phyloP scores from a whole-genome alignment of 805 yeast genomes.

The Schwanniomyces vanrijiae region DNA sequence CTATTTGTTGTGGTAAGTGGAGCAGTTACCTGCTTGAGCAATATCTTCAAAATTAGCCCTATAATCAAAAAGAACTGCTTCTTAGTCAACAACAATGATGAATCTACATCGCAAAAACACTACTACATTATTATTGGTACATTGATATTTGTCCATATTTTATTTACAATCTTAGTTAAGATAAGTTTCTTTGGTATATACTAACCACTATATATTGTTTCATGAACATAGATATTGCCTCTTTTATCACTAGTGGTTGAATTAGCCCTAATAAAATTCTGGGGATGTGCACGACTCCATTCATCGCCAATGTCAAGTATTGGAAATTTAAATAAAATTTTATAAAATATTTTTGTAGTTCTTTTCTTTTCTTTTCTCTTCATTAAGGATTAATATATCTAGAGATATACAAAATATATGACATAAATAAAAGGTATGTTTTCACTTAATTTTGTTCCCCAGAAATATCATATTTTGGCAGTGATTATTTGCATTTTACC shows the following conservation, averaged over 20 bases:
- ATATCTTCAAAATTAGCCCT: slow-evolving; percentile 46
- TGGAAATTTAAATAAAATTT: background rate
- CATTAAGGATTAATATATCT: background rate
- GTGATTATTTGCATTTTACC: slow-evolving; percentile 51
- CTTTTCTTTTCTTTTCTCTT: background rate
- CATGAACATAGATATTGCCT: too few relatives aligned
- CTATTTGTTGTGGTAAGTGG: slow-evolving; percentile 59
- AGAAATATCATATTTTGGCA: slow-evolving; percentile 19
- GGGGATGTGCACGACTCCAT: background rate
- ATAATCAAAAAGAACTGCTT: slow-evolving; percentile 35
- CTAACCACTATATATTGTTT: too few relatives aligned
- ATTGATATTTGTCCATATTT: slow-evolving; percentile 50
- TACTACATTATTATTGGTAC: slow-evolving; percentile 36
- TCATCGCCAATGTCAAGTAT: background rate
- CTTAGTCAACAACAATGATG: slow-evolving; percentile 23
- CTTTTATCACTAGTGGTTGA: too few relatives aligned
- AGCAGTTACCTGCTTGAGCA: slow-evolving; percentile 57
- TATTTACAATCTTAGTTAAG: slow-evolving; percentile 64
- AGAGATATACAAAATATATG: slow-evolving; percentile 8
- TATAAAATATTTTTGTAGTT: slow-evolving; percentile 3
- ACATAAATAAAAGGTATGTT: slow-evolving; percentile 26
- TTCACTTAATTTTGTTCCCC: background rate
- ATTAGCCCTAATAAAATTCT: slow-evolving; percentile 3
- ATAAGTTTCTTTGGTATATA: slow-evolving; percentile 56
- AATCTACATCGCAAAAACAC: slow-evolving; percentile 31